A percentile compares a stretch with the other conserved stretches of the same genome.
Evolutionary conservation across 345 rosid genomes (phyloP).

Genomic region (Populus davidiana): DNA sequence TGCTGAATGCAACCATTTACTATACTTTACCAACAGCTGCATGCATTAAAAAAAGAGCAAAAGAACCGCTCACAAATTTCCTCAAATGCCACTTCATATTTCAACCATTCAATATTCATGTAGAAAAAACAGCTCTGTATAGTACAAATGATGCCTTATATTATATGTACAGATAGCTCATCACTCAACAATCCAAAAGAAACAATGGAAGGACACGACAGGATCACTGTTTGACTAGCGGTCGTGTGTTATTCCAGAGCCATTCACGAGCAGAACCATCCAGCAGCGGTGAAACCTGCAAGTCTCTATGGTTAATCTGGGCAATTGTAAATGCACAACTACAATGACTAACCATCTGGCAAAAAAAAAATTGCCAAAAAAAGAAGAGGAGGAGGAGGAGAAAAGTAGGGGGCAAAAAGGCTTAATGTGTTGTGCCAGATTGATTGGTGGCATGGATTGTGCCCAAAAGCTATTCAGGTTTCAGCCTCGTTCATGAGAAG

Average conservation of each 20-base stretch:
- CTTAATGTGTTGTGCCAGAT: too few relatives aligned
- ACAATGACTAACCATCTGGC: not conserved
- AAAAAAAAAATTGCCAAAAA: too few relatives aligned
- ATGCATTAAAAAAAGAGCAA: too few relatives aligned
- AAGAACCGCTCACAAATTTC: too few relatives aligned
- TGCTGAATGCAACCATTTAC: too few relatives aligned
- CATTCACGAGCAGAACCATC: conserved; percentile 69
- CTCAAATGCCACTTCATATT: not conserved
- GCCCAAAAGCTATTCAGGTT: too few relatives aligned
- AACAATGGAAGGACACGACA: not conserved
- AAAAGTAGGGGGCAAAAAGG: too few relatives aligned
- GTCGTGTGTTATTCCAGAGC: conserved; percentile 85
- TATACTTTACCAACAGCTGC: too few relatives aligned
- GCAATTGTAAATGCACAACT: not conserved
- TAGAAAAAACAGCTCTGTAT: not conserved
- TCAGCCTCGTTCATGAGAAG: too few relatives aligned
- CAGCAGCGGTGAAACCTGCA: conserved; percentile 80
- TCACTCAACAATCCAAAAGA: not conserved
- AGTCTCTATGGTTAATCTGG: conserved; percentile 1
- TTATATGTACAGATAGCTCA: not conserved
- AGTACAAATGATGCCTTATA: not conserved
- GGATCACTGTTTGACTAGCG: conserved; percentile 42
- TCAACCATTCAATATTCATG: not conserved
- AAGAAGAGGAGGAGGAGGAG: not conserved
- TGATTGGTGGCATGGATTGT: too few relatives aligned